Base-by-base conservation (phyloP, 1,139 yeast genomes). In the Magnusiomyces paraingens region DNA sequence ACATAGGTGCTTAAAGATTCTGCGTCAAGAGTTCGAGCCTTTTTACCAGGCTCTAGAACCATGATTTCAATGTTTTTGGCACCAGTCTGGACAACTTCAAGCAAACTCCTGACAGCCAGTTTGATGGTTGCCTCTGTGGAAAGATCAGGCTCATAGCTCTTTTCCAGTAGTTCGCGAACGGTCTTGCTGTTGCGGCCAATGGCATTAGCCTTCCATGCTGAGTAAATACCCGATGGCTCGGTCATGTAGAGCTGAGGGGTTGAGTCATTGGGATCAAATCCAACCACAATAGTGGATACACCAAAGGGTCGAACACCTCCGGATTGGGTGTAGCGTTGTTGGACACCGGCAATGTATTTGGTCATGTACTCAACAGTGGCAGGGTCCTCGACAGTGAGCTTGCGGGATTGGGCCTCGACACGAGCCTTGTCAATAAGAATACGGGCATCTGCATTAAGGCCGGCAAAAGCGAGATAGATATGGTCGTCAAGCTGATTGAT, bases 141-240 rank as follows among this genome's bases (percentile, higher is more conserved):
- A 72, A 84, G 70, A 21, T 80, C 89, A 55, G 84, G 90, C 64
- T 79, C 80, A 72, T 87, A 91, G 66, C 89, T 87, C 73, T 90
- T 91, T 70, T 94, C 99, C 70, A 93, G 79, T 64, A 91, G 87
- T 70, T 94, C 99, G 63, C 95, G 84, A 38, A 94, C 98, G 1
- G 98, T 93, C 71, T 93, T 93, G 58, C 95, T 81, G 57, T 95
- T 87, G 67, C 96, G 83, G 55, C 99, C 99, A 68, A 94, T 93
- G 22, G 99, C 91, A 69, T 89, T 94, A 20, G 99, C 98, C 70
- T 91, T 89, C 99, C 99, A 93, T n/a, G 98, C 96, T 54, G 95
- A 89, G 69, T 86, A 93, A 61, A 93, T 94, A 32, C 99, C 99
- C 47, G 96, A 86, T 48, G 99, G 99, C 70, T 93, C 99, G 18